These are phyloP conservation scores for Pyricularia pennisetigena DNA, from an alignment of 2,329 filamentous ascomycete species.

Conservation along the genomic window DNA sequence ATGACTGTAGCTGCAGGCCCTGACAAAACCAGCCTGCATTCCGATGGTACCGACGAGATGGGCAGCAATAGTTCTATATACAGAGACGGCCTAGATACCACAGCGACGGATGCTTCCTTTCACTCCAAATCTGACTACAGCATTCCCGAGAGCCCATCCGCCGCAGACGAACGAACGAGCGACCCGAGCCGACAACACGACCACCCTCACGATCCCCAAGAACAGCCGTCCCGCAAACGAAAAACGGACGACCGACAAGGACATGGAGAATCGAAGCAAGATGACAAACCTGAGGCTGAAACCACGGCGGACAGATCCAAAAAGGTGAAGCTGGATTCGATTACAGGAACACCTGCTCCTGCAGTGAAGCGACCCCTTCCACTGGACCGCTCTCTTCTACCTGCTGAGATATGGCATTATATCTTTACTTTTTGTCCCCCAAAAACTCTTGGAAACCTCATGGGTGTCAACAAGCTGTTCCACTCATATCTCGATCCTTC, in stretches of 20 bases:
- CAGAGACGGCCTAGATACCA: background rate
- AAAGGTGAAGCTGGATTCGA: conserved; percentile 17
- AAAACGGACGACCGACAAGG: background rate
- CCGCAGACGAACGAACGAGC: background rate
- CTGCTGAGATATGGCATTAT: conserved; percentile 59
- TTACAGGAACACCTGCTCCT: background rate
- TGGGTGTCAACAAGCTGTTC: conserved; percentile 59
- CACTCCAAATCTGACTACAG: background rate
- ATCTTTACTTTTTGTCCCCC: conserved; percentile 60
- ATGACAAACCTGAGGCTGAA: conserved; percentile 4
- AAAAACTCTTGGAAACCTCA: conserved; percentile 50
- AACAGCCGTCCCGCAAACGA: conserved; percentile 1
- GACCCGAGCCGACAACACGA: background rate
- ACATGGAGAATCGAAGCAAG: background rate
- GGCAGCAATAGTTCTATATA: background rate
- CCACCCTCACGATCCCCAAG: conserved; percentile 1
- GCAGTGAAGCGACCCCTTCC: background rate
- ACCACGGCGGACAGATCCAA: conserved; percentile 11
- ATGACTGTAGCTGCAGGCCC: background rate
- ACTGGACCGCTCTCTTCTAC: conserved; percentile 27
- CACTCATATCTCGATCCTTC: conserved; percentile 45
- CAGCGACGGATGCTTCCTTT: background rate
- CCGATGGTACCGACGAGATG: background rate
- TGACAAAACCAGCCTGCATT: background rate
- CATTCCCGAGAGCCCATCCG: background rate